These are phyloP conservation scores for Ogataea paradorogensis DNA, from an alignment of 805 yeast species.

Conservation along the genomic window DNA sequence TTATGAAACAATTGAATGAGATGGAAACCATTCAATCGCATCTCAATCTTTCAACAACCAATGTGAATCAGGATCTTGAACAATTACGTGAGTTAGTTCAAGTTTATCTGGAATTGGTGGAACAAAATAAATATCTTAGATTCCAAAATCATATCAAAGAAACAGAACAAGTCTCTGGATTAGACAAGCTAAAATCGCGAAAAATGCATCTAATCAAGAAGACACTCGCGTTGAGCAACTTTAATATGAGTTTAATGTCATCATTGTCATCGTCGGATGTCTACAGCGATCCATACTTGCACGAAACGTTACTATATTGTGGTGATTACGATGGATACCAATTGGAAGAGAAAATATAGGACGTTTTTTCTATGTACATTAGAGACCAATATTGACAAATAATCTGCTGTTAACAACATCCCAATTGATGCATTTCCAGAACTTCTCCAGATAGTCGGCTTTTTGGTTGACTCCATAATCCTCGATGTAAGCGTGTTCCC, in stretches of 20 bases:
- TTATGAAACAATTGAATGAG: slow-evolving; percentile 4
- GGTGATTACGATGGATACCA: slow-evolving; percentile 31
- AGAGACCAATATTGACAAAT: slow-evolving; percentile 23
- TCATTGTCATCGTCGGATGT: slow-evolving; percentile 34
- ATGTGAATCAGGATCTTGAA: slow-evolving; percentile 3
- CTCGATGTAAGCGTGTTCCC: slow-evolving; percentile 85
- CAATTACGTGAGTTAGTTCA: slow-evolving; percentile 10
- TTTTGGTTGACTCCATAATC: slow-evolving; percentile 84
- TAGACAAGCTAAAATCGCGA: slow-evolving; percentile 16
- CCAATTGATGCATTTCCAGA: slow-evolving; percentile 86
- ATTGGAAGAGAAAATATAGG: slow-evolving; percentile 21
- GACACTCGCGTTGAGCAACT: slow-evolving; percentile 26
- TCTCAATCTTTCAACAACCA: slow-evolving; percentile 1
- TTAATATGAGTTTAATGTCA: slow-evolving; percentile 33
- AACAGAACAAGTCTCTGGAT: slow-evolving; percentile 12
- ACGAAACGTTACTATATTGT: slow-evolving; percentile 30
- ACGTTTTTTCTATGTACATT: slow-evolving; percentile 12
- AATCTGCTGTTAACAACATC: slow-evolving; percentile 53
- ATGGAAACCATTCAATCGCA: slow-evolving; percentile 1
- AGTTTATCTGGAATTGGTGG: slow-evolving; percentile 12
- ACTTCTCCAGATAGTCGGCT: slow-evolving; percentile 66
- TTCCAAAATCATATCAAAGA: slow-evolving; percentile 14
- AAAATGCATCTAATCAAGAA: slow-evolving; percentile 19
- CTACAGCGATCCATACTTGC: slow-evolving; percentile 28
- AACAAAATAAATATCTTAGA: slow-evolving; percentile 16